Base-by-base conservation (phyloP, 176 grass and related monocot species). In the Tillandsia fasciculata region DNA sequence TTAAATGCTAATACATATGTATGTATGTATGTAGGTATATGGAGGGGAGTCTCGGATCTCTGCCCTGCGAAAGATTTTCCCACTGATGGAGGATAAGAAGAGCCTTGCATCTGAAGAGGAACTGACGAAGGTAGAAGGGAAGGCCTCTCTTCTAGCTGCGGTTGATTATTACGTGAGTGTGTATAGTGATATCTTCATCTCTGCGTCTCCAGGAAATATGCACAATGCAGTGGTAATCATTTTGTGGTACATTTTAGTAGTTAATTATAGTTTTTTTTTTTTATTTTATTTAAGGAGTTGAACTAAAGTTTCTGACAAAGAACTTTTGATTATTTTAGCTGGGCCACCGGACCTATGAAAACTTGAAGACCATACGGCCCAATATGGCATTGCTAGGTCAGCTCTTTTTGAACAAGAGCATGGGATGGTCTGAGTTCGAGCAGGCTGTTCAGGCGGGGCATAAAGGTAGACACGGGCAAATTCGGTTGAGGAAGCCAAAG, bases 201-300 rank as follows among this genome's bases (percentile, higher is more conserved):
- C 93, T 0, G 93, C 93, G 2, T 96, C 93, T 26, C 86, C 93
- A 57, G 88, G 93, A 48, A 96, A 96, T 52, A 96, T 92, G 89
- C 93, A 96, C 67, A 92, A 96, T 83, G 93, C 93, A 69, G 65
- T 96, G 64, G 93, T 92, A 87, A 87, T 24, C 70, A 3, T 14
- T 61, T 10, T n/a, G 8, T n/a, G 17, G 15, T 23, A 61, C 56
- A 61, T 61, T 9, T 9, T 42, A 42, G 33, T 59, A 3, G 14
- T 26, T 52, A 48, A 28, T 67, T 20, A 11, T 53, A 58, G n/a
- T n/a, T 51, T 51, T 15, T 27, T 42, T 74, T 8, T 15, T 15
- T 14, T 11, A n/a, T 47, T 15, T 47, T 48, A 61, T 57, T 57
- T 15, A 15, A 18, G 8, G 22, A 17, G 20, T 61, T 61, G 56